Evolutionary conservation across 2,329 filamentous ascomycete genomes (phyloP).

Genomic region (Eutypa lata): DNA sequence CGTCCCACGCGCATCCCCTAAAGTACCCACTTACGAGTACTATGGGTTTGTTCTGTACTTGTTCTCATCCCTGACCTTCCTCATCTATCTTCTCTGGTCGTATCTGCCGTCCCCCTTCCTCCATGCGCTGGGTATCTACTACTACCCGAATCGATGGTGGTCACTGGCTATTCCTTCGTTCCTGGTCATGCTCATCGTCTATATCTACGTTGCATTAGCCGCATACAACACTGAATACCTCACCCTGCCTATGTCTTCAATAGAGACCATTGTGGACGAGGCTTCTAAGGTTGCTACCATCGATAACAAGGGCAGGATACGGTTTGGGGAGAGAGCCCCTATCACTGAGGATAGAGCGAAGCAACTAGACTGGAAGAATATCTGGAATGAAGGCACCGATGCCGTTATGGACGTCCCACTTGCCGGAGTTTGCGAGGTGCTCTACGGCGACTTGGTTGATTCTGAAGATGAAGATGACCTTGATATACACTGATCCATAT

Average conservation of each 20-base stretch:
- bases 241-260: conserved; percentile 72
- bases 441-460: conserved; percentile 64
- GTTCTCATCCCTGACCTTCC: conserved; percentile 77
- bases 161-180: conserved; percentile 87
- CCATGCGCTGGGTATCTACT: conserved; percentile 88
- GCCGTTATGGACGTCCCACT: conserved; percentile 96
- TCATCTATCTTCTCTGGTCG: conserved; percentile 73
- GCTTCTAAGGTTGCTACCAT: conserved; percentile 82
- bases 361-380: conserved; percentile 66
- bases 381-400: conserved; percentile 93
- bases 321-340: conserved; percentile 35
- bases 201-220: conserved; percentile 91
- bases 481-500: conserved; percentile 8
- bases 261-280: conserved; percentile 91
- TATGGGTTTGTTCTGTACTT: conserved; percentile 98
- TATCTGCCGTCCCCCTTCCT: conserved; percentile 91
- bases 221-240: conserved; percentile 87
- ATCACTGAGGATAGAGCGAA: conserved; percentile 28
- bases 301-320: conserved; percentile 62
- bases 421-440: conserved; percentile 88
- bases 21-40: conserved; percentile 99
- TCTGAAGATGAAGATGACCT: conserved; percentile 15
- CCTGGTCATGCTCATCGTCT: conserved; percentile 82
- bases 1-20: conserved; percentile 80
- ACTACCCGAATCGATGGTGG: conserved; percentile 99